These are phyloP conservation scores for Pseudohyphozyma bogoriensis DNA, from an alignment of 768 basidiomycete species.

Conservation along the genomic window DNA sequence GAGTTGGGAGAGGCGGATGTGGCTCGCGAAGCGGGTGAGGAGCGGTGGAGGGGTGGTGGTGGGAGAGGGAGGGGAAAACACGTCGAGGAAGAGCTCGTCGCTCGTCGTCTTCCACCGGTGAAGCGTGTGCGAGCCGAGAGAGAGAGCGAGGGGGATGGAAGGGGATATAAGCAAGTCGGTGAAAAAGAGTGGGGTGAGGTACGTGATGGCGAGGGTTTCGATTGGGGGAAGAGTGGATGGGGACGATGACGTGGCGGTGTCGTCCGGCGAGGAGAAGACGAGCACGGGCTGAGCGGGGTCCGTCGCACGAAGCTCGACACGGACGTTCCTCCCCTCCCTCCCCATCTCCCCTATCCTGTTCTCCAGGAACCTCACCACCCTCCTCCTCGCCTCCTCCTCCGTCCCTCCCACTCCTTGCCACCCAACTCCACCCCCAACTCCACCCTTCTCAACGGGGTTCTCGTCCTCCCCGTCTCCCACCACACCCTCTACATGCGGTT, in stretches of 20 bases:
- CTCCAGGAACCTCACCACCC: constrained; percentile 28
- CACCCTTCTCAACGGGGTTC: constrained; percentile 34
- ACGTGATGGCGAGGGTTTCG: constrained; percentile 39
- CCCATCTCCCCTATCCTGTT: not conserved
- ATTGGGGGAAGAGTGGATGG: not conserved
- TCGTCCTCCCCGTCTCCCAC: constrained; percentile 13
- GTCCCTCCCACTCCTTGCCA: constrained; percentile 37
- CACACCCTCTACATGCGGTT: constrained; percentile 42
- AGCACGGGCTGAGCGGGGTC: not conserved
- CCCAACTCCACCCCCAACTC: constrained; percentile 35
- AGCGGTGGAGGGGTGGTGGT: constrained; percentile 17
- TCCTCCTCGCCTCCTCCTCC: constrained; percentile 35
- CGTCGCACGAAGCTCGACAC: not conserved
- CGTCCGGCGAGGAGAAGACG: not conserved
- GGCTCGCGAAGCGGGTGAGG: not conserved
- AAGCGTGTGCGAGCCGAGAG: constrained; percentile 35
- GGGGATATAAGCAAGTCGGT: constrained; percentile 44
- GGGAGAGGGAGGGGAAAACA: constrained; percentile 36
- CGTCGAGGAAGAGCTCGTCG: constrained; percentile 38
- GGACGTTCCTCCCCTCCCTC: not conserved
- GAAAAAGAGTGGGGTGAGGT: constrained; percentile 47
- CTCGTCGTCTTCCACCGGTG: constrained; percentile 37
- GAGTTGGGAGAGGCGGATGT: not conserved
- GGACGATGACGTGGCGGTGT: no score
- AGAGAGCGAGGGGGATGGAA: constrained; percentile 43